Percentiles rank a stretch among this genome's conserved stretches.
phyloP scores from a whole-genome alignment of 108 stramenopile species.

The Fragilaria radians region DNA sequence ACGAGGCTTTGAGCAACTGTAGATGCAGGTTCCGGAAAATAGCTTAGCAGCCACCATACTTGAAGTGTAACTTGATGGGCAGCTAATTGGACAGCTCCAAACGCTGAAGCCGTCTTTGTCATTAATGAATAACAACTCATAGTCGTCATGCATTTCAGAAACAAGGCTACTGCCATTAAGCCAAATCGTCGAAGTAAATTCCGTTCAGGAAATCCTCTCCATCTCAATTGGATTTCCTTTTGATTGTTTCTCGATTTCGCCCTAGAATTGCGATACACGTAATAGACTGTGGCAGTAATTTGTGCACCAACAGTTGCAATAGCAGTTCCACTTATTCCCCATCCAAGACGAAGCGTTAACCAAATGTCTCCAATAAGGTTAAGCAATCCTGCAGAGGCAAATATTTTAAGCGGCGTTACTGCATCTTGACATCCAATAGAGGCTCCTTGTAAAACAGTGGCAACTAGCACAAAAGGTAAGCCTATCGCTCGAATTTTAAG shows the following conservation, averaged over 20 bases:
- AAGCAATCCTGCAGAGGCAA: slow-evolving; percentile 26
- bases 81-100: slow-evolving; percentile 28
- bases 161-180: slow-evolving; percentile 18
- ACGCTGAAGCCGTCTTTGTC: slow-evolving; percentile 26
- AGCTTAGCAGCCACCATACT: slow-evolving; percentile 29
- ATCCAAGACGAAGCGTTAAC: slow-evolving; percentile 26
- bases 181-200: slow-evolving; percentile 21
- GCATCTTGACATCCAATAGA: slow-evolving; percentile 33
- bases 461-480: slow-evolving; percentile 36
- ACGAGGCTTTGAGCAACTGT: slow-evolving; percentile 26
- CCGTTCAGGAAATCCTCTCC: slow-evolving; percentile 21
- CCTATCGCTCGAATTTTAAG: slow-evolving; percentile 38
- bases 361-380: slow-evolving; percentile 32
- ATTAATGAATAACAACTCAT: slow-evolving; percentile 23
- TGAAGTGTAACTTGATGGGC: slow-evolving; percentile 39
- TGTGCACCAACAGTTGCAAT: slow-evolving; percentile 36
- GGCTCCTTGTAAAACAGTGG: slow-evolving; percentile 36
- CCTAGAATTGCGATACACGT: slow-evolving; percentile 13
- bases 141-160: slow-evolving; percentile 21
- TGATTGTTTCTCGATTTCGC: slow-evolving; percentile 16
- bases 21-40: slow-evolving; percentile 22
- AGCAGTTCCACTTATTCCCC: slow-evolving; percentile 46
- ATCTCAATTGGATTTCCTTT: slow-evolving; percentile 17
- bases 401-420: slow-evolving; percentile 35
- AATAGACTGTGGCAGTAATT: slow-evolving; percentile 25